These are phyloP conservation scores for Amesomyces nigricolor DNA, from an alignment of 2,329 filamentous ascomycete species.

Conservation along the genomic window DNA sequence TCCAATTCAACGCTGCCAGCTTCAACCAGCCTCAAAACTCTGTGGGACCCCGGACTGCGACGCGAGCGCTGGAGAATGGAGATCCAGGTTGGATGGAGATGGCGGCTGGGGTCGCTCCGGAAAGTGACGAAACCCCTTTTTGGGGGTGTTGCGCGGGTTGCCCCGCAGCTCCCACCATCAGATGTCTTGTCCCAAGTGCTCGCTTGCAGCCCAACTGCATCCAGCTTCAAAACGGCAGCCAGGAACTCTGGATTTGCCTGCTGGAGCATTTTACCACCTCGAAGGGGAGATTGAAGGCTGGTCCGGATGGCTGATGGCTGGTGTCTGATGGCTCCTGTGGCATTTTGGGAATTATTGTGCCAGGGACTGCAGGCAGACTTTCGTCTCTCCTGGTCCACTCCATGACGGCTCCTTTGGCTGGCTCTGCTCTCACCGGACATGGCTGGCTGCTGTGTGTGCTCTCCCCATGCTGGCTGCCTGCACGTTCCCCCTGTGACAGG, in stretches of 20 bases:
- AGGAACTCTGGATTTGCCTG: conserved; percentile 11
- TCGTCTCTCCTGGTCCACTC: conserved; percentile 8
- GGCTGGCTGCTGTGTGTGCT: conserved; percentile 19
- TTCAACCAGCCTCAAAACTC: background rate
- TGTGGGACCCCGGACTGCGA: background rate
- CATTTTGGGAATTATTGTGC: conserved; percentile 21
- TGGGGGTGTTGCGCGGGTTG: conserved; percentile 7
- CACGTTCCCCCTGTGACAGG: conserved; percentile 16
- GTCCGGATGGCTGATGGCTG: background rate
- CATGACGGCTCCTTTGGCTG: conserved; percentile 9
- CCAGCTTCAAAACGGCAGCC: conserved; percentile 3
- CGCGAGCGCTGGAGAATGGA: background rate
- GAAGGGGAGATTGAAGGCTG: conserved; percentile 9
- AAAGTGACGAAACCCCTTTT: background rate
- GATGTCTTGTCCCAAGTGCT: background rate
- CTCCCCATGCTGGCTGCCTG: conserved; percentile 17
- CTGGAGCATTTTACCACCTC: conserved; percentile 18
- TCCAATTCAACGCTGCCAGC: background rate
- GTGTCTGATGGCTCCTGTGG: conserved; percentile 7
- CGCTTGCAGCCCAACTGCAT: background rate
- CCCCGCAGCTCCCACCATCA: conserved; percentile 15
- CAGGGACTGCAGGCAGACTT: conserved; percentile 14
- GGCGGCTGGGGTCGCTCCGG: background rate
- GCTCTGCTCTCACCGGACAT: conserved; percentile 10
- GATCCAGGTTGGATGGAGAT: background rate